These are phyloP conservation scores for Lobosporangium transversale DNA, from an alignment of 192 early-diverging fungal genomes.

Conservation along the genomic window DNA sequence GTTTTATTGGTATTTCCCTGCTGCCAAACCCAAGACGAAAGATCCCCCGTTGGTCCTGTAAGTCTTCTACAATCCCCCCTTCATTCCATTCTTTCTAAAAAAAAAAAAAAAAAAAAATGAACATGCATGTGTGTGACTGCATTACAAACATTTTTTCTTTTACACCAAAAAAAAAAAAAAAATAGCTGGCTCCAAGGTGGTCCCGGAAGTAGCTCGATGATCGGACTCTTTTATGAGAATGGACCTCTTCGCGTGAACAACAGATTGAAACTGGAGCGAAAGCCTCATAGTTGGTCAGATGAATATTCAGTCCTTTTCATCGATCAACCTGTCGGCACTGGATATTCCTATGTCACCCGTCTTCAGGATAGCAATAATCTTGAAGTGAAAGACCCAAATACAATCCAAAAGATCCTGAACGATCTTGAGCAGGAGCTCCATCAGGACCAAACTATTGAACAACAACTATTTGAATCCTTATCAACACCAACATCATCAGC, in stretches of 20 bases:
- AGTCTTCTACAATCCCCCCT: no score
- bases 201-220: slow-evolving; percentile 83
- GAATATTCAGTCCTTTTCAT: slow-evolving; percentile 80
- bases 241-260: slow-evolving; percentile 76
- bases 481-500: no score
- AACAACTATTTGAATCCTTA: slow-evolving; percentile 46
- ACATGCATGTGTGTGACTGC: no score
- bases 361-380: slow-evolving; percentile 10
- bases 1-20: slow-evolving; percentile 88
- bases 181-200: slow-evolving; percentile 83
- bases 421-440: slow-evolving; percentile 7
- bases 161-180: background rate
- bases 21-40: slow-evolving; percentile 63
- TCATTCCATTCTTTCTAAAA: no score
- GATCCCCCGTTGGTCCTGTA: slow-evolving; percentile 75
- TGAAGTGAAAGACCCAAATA: slow-evolving; percentile 21
- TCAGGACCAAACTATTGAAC: slow-evolving; percentile 41
- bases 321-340: slow-evolving; percentile 87
- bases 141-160: background rate
- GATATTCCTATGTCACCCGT: slow-evolving; percentile 55
- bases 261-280: slow-evolving; percentile 61
- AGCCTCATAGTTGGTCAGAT: slow-evolving; percentile 71
- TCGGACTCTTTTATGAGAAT: slow-evolving; percentile 77
- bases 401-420: slow-evolving; percentile 18
- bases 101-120: no score